Conservation (phyloP, 805 yeast species). For the Yamadazyma endophytica region DNA sequence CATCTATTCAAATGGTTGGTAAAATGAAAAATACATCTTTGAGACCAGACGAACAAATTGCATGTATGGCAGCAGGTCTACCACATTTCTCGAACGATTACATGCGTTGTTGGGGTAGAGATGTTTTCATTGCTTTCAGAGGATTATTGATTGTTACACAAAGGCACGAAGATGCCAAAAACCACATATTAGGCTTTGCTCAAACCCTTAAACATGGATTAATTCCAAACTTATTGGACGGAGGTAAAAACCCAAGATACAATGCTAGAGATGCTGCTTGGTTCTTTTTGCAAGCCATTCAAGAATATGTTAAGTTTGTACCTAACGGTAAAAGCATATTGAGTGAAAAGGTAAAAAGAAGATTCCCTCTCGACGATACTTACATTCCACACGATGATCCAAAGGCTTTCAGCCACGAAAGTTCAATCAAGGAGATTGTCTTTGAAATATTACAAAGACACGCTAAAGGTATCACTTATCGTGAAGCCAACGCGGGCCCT, state of each 20-base stretch:
- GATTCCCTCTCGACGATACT: slow-evolving; percentile 87
- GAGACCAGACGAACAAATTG: slow-evolving; percentile 55
- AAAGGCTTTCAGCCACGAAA: slow-evolving; percentile 68
- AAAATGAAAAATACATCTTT: slow-evolving; percentile 69
- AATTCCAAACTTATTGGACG: slow-evolving; percentile 88
- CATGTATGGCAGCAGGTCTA: slow-evolving; percentile 91
- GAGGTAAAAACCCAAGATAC: slow-evolving; percentile 90
- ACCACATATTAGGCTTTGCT: slow-evolving; percentile 83
- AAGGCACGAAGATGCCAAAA: slow-evolving; percentile 71
- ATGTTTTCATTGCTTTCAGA: slow-evolving; percentile 81
- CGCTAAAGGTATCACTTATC: slow-evolving; percentile 78
- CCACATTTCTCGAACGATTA: slow-evolving; percentile 90
- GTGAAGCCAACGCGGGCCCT: slow-evolving; percentile 95
- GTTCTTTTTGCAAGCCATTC: slow-evolving; percentile 88
- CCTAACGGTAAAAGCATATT: slow-evolving; percentile 69
- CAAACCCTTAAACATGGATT: slow-evolving; percentile 90
- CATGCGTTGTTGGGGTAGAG: slow-evolving; percentile 99
- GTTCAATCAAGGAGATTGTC: slow-evolving; percentile 69
- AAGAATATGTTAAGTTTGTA: slow-evolving; percentile 66
- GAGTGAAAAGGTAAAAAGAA: slow-evolving; percentile 67
- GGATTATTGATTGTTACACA: slow-evolving; percentile 79
- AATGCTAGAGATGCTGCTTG: slow-evolving; percentile 97
- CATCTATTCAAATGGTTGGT: slow-evolving; percentile 87
- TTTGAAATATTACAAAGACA: slow-evolving; percentile 84
- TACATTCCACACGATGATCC: slow-evolving; percentile 67